Base-by-base conservation (phyloP, 2,329 filamentous ascomycete genomes). In the Monilinia polystroma region DNA sequence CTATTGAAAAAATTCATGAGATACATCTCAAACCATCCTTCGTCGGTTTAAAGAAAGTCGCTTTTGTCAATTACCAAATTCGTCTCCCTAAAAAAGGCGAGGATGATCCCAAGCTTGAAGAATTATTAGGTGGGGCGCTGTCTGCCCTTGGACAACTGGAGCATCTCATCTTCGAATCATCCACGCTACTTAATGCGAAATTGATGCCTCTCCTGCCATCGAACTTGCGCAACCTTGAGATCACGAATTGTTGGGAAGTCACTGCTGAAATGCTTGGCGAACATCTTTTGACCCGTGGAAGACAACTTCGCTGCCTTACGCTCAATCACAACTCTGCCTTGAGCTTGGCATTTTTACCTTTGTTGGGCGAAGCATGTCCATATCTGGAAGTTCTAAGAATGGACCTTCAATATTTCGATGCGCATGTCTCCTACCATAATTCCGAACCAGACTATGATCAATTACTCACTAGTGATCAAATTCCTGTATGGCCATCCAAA, bases 291-390 rank as follows among this genome's bases (percentile, higher is more conserved):
- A 84, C 84, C 0, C 87, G 91, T 72, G 93, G 93, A 0, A 78
- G 80, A 29, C 79, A 85, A n/a, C 80, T 98, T 29, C 83, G 84
- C 63, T 84, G 85, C 49, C 81, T 98, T 10, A 84, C 83, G 1
- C 80, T 97, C 6, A 85, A 89, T 64, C 90, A 96, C 77, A 96
- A 96, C 73, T 88, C 91, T 69, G 87, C 89, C 2, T 81, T 97
- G 51, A 90, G 88, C 72, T 79, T 97, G 52, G 86, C 84, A 0
- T 97, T 97, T 73, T 81, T 95, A 8, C 84, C 87, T 0, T 77
- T 83, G 35, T 78, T 98, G 56, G 87, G 85, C 23, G 76, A 79
- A 4, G 83, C 84, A 1, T 97, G 93, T 74, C 91, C 92, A 0
- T 81, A 83, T 4, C 81, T 98, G 7, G 82, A 89, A 73, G 83